Base-by-base conservation (phyloP, 2,329 filamentous ascomycete species). In the Neonectria sp. region DNA sequence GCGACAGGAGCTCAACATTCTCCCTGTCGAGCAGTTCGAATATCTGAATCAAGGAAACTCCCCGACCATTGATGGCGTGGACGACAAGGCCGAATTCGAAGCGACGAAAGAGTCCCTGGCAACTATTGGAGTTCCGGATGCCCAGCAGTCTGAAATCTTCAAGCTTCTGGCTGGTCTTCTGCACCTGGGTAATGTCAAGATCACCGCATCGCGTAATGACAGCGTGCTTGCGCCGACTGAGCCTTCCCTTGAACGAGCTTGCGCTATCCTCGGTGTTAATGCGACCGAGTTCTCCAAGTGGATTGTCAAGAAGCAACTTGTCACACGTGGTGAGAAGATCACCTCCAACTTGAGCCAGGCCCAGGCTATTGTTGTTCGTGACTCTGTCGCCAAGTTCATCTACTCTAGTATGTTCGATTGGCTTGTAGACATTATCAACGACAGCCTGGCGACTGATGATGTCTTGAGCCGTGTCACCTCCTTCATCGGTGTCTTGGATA, bases 391-490 rank as follows among this genome's bases (percentile, higher is more conserved):
- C 77, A 99, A 99, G 81, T 99, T 95, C 82, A 96, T 99, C 72
- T 99, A 99, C 83, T 98, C 96, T 0, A 97, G 95, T 79, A 83
- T 99, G 66, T 99, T 99, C 80, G 96, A 99, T 85, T 99, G 96
- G 96, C 88, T 99, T 27, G 96, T 99, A n/a, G 95, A 98, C 75
- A 93, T 93, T 67, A 98, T 97, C 84, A 99, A 99, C 84, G 86
- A 86, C 74, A 95, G 95, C 79, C 86, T 99, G 74, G 96, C 96
- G 13, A 95, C 95, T 1, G 93, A 97, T 51, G 92, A 95, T 71
- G 94, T 98, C 43, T 82, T 98, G 59, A 91, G 88, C 75, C 90
- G 93, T 46, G 94, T 97, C 63, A 89, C 86, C 62, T 95, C 94
- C 2, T 99, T 99, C 82, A 99, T 99, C 76, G 96, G 96, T 81